These are phyloP conservation scores for Tubosaeta sp. DNA, from an alignment of 768 basidiomycete species.

Conservation along the genomic window DNA sequence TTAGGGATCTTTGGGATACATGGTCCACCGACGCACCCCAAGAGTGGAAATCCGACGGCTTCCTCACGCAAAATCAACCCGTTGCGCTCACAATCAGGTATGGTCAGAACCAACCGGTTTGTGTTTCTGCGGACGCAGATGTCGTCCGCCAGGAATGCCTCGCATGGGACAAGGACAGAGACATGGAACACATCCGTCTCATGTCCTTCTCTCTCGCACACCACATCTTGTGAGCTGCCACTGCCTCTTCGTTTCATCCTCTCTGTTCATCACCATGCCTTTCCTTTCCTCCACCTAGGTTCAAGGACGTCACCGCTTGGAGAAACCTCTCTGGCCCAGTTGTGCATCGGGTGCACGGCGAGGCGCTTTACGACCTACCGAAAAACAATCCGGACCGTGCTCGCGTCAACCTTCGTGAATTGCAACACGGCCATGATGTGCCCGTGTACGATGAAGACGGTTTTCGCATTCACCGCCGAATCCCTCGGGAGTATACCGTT, in stretches of 20 bases:
- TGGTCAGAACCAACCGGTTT: conserved; percentile 5
- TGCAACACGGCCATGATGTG: not conserved
- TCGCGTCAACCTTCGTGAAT: not conserved
- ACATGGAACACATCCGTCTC: not conserved
- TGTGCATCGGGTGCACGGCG: not conserved
- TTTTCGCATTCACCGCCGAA: not conserved
- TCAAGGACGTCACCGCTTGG: not conserved
- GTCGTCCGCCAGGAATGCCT: not conserved
- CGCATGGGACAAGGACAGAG: not conserved
- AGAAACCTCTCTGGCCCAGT: rapidly evolving
- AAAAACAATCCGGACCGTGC: not conserved
- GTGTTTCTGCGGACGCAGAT: not conserved
- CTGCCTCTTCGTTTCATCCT: no score
- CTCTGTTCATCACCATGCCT: not conserved
- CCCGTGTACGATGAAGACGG: not conserved
- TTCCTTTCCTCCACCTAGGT: not conserved
- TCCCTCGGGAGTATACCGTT: not conserved
- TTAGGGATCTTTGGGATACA: not conserved
- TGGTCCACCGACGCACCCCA: not conserved
- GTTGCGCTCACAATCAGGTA: conserved; percentile 5
- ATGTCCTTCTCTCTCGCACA: conserved; percentile 3
- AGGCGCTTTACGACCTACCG: not conserved
- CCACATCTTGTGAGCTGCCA: conserved; percentile 2
- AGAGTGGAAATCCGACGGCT: not conserved
- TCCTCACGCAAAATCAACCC: not conserved